A percentile compares a stretch with the other conserved stretches of the same genome.
phyloP scores from a whole-genome alignment of 2,329 filamentous ascomycete species.

The Clathrospora elynae region DNA sequence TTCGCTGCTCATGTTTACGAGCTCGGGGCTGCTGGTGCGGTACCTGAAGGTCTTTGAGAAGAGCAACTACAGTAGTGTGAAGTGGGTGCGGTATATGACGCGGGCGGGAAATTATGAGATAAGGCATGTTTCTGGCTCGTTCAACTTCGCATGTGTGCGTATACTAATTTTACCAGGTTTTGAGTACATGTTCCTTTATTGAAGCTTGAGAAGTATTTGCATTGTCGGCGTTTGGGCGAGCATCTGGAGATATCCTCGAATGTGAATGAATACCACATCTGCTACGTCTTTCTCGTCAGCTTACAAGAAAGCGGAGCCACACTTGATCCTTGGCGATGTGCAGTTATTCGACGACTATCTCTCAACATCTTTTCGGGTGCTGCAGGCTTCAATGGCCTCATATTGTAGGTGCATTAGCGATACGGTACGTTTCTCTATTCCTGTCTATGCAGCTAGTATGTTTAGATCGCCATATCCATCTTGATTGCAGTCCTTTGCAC shows the following conservation, averaged over 20 bases:
- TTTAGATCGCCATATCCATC: too few species aligned
- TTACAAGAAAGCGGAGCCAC: too few species aligned
- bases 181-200: slow-evolving; percentile 9
- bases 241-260: slow-evolving; percentile 10
- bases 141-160: background rate
- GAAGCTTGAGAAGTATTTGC: slow-evolving; percentile 17
- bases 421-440: too few species aligned
- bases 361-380: too few species aligned
- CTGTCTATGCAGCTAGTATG: too few species aligned
- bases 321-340: too few species aligned
- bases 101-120: slow-evolving; percentile 97
- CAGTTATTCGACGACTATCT: too few species aligned
- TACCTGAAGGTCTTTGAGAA: slow-evolving; percentile 99
- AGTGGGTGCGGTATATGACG: slow-evolving; percentile 99
- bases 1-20: slow-evolving; percentile 96
- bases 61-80: slow-evolving; percentile 97
- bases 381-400: too few species aligned
- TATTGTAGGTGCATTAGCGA: too few species aligned
- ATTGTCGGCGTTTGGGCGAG: slow-evolving; percentile 31
- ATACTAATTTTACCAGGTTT: slow-evolving; percentile 7
- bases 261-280: too few species aligned
- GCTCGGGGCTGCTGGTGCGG: slow-evolving; percentile 85
- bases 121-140: slow-evolving; percentile 58
- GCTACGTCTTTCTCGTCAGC: too few species aligned
- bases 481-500: too few species aligned